Evolutionary conservation across 805 yeast genomes (phyloP).

Genomic region (Huiozyma sinensis): DNA sequence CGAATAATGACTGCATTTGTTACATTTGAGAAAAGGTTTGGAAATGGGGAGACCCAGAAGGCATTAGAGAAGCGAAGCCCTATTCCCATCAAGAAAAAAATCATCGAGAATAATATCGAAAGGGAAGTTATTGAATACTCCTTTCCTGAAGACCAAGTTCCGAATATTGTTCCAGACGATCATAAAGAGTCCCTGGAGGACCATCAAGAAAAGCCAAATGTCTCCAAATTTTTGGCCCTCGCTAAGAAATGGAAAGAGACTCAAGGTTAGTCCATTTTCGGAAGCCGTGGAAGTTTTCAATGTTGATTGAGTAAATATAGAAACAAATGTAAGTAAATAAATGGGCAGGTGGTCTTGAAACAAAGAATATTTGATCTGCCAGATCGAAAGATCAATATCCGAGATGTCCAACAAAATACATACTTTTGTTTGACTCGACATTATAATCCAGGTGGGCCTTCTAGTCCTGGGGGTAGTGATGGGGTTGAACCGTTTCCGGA

Average conservation of each 20-base stretch:
- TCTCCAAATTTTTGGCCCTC: constrained; percentile 32
- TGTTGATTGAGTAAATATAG: neutral
- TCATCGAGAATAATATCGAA: constrained; percentile 33
- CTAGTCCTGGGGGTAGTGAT: constrained; percentile 8
- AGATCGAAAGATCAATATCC: too few relatives aligned
- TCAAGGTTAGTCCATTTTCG: constrained; percentile 2
- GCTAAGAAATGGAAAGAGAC: constrained; percentile 40
- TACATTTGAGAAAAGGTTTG: constrained; percentile 56
- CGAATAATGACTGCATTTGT: constrained; percentile 49
- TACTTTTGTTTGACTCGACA: neutral
- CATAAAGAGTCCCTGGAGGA: constrained; percentile 6
- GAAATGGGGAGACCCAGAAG: constrained; percentile 32
- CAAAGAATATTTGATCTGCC: too few relatives aligned
- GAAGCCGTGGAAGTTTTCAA: neutral
- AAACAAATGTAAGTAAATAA: neutral
- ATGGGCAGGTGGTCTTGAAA: too few relatives aligned
- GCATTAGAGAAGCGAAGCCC: constrained; percentile 43
- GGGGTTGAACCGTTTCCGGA: neutral
- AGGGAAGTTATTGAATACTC: constrained; percentile 50
- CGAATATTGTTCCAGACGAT: constrained; percentile 32
- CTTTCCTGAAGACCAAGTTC: constrained; percentile 34
- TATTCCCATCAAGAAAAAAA: constrained; percentile 30
- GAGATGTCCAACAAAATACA: too few relatives aligned
- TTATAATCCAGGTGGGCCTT: constrained; percentile 10
- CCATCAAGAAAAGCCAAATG: constrained; percentile 8